Conservation (phyloP, 2,329 filamentous ascomycete genomes). For the Paraconiothyrium sp. region DNA sequence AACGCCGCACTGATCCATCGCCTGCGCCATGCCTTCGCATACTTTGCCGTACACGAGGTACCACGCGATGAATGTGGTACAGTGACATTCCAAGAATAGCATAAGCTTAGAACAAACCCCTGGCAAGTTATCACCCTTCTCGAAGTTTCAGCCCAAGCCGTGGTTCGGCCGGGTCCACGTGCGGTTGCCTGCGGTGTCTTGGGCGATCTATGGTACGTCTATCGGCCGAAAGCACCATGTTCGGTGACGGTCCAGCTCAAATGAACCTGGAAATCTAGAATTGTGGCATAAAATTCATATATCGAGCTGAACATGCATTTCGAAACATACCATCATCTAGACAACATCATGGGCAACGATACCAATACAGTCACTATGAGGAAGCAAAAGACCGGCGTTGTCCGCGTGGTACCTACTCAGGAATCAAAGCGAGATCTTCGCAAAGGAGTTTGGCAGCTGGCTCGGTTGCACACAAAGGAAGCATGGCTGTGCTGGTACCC, state of each 20-base stretch:
- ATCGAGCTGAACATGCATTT: conserved; percentile 1
- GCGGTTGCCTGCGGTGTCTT: not conserved
- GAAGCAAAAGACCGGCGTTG: not conserved
- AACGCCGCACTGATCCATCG: not conserved
- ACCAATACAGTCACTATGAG: not conserved
- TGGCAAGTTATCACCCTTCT: not conserved
- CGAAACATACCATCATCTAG: not conserved
- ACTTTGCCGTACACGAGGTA: not conserved
- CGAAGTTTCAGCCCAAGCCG: not conserved
- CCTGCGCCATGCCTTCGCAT: not conserved
- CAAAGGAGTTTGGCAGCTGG: not conserved
- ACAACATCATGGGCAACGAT: not conserved
- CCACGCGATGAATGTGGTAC: not conserved
- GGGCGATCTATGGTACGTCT: not conserved
- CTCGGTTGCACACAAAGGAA: not conserved
- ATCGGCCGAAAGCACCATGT: not conserved
- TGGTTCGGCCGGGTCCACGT: not conserved
- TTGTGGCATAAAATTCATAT: not conserved
- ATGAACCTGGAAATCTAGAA: not conserved
- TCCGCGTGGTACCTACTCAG: not conserved
- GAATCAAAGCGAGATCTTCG: not conserved
- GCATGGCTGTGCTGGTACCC: conserved; percentile 1
- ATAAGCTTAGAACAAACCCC: not conserved
- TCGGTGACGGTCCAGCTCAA: not conserved
- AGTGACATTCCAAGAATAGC: not conserved